These are phyloP conservation scores for Hymenoscyphus repandus DNA, from an alignment of 2,329 filamentous ascomycete species.

Conservation along the genomic window DNA sequence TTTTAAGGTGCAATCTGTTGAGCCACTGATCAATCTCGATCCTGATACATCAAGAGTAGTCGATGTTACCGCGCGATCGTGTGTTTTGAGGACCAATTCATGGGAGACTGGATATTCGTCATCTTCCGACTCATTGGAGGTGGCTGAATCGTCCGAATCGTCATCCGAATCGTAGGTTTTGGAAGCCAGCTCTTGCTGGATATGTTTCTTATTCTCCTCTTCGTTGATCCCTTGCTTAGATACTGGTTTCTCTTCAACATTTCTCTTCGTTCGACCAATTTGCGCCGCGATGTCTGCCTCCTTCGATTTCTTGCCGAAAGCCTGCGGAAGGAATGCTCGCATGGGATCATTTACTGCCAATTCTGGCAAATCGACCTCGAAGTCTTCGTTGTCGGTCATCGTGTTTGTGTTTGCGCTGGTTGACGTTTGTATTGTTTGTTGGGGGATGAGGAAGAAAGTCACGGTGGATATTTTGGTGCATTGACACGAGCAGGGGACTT, in stretches of 20 bases:
- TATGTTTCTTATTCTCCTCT: conserved; percentile 25
- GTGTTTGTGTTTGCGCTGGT: conserved; percentile 11
- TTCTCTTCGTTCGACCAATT: conserved; percentile 71
- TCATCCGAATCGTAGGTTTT: conserved; percentile 36
- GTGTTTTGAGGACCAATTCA: conserved; percentile 87
- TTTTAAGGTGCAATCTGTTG: conserved; percentile 85
- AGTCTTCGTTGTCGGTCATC: conserved; percentile 59
- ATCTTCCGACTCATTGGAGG: conserved; percentile 60
- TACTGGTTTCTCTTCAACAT: conserved; percentile 32
- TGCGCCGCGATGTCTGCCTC: conserved; percentile 72
- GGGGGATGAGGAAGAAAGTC: too few relatives aligned
- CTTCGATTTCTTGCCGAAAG: conserved; percentile 79
- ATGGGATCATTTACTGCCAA: conserved; percentile 62
- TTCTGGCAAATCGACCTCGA: conserved; percentile 49
- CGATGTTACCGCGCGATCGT: conserved; percentile 81
- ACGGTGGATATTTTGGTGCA: too few relatives aligned
- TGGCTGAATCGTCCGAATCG: conserved; percentile 32
- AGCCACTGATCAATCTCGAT: conserved; percentile 80
- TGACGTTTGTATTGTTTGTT: neutral
- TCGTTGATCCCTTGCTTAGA: conserved; percentile 25
- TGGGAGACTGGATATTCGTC: conserved; percentile 92
- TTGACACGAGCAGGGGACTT: too few relatives aligned
- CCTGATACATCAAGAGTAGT: conserved; percentile 81
- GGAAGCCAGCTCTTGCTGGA: conserved; percentile 26
- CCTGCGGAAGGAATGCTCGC: conserved; percentile 70